These are phyloP conservation scores for Gynostemma pentaphyllum DNA, from an alignment of 306 rosid species.

Conservation along the genomic window DNA sequence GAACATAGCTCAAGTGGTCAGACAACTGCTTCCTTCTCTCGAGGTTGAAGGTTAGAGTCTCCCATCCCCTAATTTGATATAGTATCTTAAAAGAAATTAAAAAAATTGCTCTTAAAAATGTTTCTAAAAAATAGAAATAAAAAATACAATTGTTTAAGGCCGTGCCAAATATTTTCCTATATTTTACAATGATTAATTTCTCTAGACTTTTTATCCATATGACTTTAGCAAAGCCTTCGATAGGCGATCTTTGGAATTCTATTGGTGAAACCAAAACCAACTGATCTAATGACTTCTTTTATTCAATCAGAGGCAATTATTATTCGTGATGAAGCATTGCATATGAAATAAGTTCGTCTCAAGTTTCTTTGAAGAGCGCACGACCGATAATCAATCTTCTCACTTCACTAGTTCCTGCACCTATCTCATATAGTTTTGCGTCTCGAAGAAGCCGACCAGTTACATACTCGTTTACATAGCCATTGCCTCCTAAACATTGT, in stretches of 20 bases:
- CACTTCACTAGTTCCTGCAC: constrained; percentile 89
- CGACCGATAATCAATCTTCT: constrained; percentile 93
- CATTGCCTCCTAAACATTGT: constrained; percentile 91
- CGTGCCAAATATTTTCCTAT: no score
- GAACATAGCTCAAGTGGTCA: no score
- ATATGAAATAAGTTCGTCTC: constrained; percentile 11
- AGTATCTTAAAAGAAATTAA: no score
- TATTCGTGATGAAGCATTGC: background rate
- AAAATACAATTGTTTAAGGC: no score
- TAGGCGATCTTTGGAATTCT: background rate
- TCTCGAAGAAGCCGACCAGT: constrained; percentile 86
- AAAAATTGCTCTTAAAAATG: no score
- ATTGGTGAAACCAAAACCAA: background rate
- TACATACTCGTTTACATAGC: constrained; percentile 83
- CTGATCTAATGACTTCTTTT: background rate
- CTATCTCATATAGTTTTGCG: constrained; percentile 78
- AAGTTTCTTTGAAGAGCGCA: constrained; percentile 66
- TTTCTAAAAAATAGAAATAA: no score
- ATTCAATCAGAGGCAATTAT: background rate
- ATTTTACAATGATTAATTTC: no score
- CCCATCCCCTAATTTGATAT: no score
- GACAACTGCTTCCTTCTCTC: no score
- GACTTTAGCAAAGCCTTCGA: background rate
- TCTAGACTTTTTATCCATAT: no score
- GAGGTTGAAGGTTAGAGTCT: no score